Percentiles rank a stretch among this genome's conserved stretches.
Evolutionary conservation across 2,329 filamentous ascomycete genomes (phyloP).

Genomic region (Tympanopsis confertula): DNA sequence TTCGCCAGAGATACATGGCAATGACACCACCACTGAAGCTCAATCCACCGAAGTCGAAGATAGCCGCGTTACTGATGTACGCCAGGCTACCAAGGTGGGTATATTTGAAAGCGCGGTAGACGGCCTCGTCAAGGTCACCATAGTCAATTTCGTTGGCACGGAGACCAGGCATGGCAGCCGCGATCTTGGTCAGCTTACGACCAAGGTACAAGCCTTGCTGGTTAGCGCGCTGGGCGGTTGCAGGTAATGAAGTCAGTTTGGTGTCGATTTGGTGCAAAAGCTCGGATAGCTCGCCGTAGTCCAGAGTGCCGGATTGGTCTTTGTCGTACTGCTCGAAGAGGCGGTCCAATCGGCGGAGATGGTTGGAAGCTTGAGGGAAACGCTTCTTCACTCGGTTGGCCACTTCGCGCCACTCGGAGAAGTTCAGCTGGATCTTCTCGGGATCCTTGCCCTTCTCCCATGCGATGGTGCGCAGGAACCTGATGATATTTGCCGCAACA

Average conservation of each 20-base stretch:
- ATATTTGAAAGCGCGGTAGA: slow-evolving; percentile 93
- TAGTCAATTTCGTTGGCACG: slow-evolving; percentile 70
- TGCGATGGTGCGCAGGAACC: slow-evolving; percentile 77
- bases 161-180: slow-evolving; percentile 65
- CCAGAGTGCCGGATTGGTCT: slow-evolving; percentile 82
- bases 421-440: slow-evolving; percentile 74
- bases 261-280: slow-evolving; percentile 84
- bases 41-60: slow-evolving; percentile 77
- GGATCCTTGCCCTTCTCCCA: slow-evolving; percentile 89
- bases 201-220: slow-evolving; percentile 91
- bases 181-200: slow-evolving; percentile 85
- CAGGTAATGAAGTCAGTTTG: slow-evolving; percentile 87
- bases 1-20: slow-evolving; percentile 92
- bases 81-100: slow-evolving; percentile 82
- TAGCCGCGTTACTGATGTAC: slow-evolving; percentile 90
- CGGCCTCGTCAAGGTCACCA: slow-evolving; percentile 80
- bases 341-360: slow-evolving; percentile 79
- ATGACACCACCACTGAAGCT: slow-evolving; percentile 72
- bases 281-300: slow-evolving; percentile 83
- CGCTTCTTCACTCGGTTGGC: slow-evolving; percentile 74
- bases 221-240: slow-evolving; percentile 89
- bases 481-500: slow-evolving; percentile 78
- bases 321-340: slow-evolving; percentile 88
- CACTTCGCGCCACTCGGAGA: slow-evolving; percentile 77
- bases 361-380: slow-evolving; percentile 81